These are phyloP conservation scores for Brassica nigra DNA, from an alignment of 345 rosid genomes.

Conservation along the genomic window DNA sequence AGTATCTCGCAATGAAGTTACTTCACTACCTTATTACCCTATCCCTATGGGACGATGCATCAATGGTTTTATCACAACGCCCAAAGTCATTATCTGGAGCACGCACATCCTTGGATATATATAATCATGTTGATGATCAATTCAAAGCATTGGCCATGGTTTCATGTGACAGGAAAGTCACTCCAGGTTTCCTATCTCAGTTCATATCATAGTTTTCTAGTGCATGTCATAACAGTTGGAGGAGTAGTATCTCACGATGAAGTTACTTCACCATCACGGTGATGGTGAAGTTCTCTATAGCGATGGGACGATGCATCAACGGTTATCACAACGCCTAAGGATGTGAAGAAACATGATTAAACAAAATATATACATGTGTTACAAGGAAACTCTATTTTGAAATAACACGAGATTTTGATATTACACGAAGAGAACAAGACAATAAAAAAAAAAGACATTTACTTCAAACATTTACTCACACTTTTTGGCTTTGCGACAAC, in stretches of 20 bases:
- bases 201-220: neutral
- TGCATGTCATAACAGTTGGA: neutral
- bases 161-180: neutral
- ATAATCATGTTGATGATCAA: neutral
- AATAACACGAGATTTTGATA: neutral
- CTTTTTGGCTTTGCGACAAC: neutral
- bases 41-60: no score
- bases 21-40: no score
- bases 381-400: slow-evolving; percentile 7
- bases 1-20: no score
- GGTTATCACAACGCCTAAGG: neutral
- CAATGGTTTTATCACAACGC: no score
- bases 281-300: neutral
- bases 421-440: neutral
- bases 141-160: neutral
- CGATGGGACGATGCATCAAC: neutral
- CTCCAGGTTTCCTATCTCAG: no score
- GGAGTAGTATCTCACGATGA: neutral
- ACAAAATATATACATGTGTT: neutral
- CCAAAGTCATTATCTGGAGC: neutral
- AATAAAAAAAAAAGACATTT: neutral
- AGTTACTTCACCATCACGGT: neutral
- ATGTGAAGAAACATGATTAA: neutral
- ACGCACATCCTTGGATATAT: neutral
- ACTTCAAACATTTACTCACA: slow-evolving; percentile 12